Conservation (phyloP, 2,329 filamentous ascomycete species). For the Pestalotiopsis sp. region DNA sequence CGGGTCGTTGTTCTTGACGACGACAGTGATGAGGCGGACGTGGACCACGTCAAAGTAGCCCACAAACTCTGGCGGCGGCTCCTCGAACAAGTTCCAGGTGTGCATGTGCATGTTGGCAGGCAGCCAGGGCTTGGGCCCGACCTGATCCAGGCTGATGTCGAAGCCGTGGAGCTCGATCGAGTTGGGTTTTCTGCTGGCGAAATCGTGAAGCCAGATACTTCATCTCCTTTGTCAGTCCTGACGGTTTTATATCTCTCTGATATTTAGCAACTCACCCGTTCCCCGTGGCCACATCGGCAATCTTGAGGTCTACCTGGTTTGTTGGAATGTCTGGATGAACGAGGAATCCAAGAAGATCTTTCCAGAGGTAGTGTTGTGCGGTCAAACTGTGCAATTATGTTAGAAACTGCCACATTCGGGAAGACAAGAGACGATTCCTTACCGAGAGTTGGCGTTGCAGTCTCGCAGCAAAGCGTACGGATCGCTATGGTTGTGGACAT, state of each 20-base stretch:
- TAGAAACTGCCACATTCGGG: not conserved
- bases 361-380: slow-evolving; percentile 16
- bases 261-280: slow-evolving; percentile 11
- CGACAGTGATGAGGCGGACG: slow-evolving; percentile 17
- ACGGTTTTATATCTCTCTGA: not conserved
- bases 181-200: not conserved
- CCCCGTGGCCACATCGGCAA: slow-evolving; percentile 16
- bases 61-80: slow-evolving; percentile 14
- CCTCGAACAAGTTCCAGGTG: slow-evolving; percentile 20
- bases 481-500: not conserved
- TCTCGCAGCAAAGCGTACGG: not conserved
- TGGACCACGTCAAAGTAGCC: slow-evolving; percentile 20
- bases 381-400: slow-evolving; percentile 5
- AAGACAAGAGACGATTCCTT: not conserved
- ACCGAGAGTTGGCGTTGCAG: not conserved
- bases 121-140: slow-evolving; percentile 15
- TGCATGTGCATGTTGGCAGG: slow-evolving; percentile 19
- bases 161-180: slow-evolving; percentile 18
- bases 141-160: slow-evolving; percentile 21
- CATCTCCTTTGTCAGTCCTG: not conserved
- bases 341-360: slow-evolving; percentile 17
- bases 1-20: slow-evolving; percentile 17
- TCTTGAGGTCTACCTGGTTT: slow-evolving; percentile 7
- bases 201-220: slow-evolving; percentile 18
- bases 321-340: slow-evolving; percentile 16